phyloP scores from a whole-genome alignment of 768 basidiomycete genomes.

The Tephrocybe sp. region DNA sequence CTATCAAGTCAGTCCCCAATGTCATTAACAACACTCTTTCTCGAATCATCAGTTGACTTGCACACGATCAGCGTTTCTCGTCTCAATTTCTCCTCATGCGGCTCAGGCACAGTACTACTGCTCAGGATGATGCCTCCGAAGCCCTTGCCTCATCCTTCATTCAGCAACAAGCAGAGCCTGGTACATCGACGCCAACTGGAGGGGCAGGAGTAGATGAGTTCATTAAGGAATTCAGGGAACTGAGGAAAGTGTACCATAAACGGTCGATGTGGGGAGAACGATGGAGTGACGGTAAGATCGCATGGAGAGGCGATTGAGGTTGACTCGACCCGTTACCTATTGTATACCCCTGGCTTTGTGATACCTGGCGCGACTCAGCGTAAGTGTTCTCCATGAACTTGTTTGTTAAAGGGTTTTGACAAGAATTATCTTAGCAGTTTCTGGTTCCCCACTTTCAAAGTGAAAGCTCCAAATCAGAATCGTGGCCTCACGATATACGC shows the following conservation, averaged over 20 bases:
- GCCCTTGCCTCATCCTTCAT: constrained; percentile 81
- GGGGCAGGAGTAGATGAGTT: constrained; percentile 80
- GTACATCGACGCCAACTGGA: constrained; percentile 35
- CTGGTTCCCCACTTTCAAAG: no score
- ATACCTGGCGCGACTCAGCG: background rate
- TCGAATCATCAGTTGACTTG: background rate
- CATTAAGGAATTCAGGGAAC: constrained; percentile 81
- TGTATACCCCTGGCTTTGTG: background rate
- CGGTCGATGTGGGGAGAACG: constrained; percentile 85
- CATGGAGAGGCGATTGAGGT: constrained; percentile 70
- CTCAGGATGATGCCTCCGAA: constrained; percentile 90
- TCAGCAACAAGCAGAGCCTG: constrained; percentile 44
- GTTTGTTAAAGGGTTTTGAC: no score
- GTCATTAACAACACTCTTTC: background rate
- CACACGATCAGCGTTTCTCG: constrained; percentile 62
- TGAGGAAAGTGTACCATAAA: constrained; percentile 90
- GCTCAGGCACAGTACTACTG: constrained; percentile 81
- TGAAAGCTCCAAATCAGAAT: background rate
- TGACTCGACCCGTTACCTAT: background rate
- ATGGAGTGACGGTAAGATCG: constrained; percentile 83
- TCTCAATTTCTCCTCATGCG: constrained; percentile 88
- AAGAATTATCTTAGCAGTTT: no score
- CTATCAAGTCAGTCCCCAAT: constrained; percentile 63
- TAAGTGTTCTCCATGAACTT: no score
- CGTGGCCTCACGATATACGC: no score